Evolutionary conservation across 2,329 filamentous ascomycete genomes (phyloP), one percentile per base, ranked within the genome.

Genomic region (Colletotrichum falcatum): DNA sequence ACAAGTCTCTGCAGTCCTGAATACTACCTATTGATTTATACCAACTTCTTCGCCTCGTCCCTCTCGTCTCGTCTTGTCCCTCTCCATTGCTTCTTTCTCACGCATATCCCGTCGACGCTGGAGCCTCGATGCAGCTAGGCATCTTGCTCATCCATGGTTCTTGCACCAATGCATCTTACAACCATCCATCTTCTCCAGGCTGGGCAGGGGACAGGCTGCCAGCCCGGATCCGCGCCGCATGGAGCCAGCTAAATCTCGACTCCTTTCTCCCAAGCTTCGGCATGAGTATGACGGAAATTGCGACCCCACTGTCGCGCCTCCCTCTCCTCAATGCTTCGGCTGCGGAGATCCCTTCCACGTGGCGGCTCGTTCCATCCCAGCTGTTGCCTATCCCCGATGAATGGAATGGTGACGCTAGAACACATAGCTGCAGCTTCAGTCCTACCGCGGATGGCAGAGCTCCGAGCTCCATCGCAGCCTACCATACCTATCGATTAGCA

Each of bases 201-300:
- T 46, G 37, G 46, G 65, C 61, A 65, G 37, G n/a, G n/a, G 49
- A 51, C 60, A 53, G 26, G 42, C 51, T 28, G 44, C 35, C 35
- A 30, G 14, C 26, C 30, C 49, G 33, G 46, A 59, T 63, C 61
- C 58, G 14, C 62, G 56, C 55, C 48, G 48, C 48, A 66, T 70
- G 49, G 49, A 56, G 37, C 42, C 54, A 37, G 23, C 23, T 48
- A 30, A 33, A 53, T 30, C 49, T 37, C 46, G 61, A 14, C 53
- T 30, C 33, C 30, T 28, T 46, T 54, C 12, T 30, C 35, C 49
- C 12, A 28, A 49, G 20, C 30, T 23, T 54, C 66, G 35, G 67
- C 67, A 66, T 66, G 49, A 70, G 53, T 20, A 61, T 20, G 23
- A 42, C 56, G 63, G 42, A 67, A 33, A 62, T 67, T 62, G 28